Evolutionary conservation across 352 stramenopile genomes (phyloP), one percentile per base, ranked within the genome.

Genomic region (Pythium diclinum): DNA sequence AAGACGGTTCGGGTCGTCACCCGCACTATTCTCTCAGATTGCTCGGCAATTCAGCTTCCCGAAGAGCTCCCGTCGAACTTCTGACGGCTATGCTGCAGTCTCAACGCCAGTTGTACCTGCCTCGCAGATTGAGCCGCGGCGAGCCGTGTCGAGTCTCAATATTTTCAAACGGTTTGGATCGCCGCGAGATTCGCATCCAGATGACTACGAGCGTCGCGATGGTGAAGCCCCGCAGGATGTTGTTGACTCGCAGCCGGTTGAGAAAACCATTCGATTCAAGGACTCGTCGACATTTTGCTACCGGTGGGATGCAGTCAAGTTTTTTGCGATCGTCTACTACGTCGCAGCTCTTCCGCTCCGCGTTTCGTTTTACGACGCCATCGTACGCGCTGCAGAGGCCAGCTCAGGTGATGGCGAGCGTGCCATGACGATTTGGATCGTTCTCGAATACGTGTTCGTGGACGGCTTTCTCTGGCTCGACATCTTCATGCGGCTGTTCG

Each of bases 281-380:
- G 59, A 73, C 11, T 49, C 48, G 8, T 76, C 69, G 6, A 7
- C 13, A 6, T 76, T 76, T 54, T 68, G 65, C 21, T 76, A 73
- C 52, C 57, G 61, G 0, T 76, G 69, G 69, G 69, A 76, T 36
- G 61, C 46, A 0, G 47, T 73, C 59, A 76, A 76, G 51, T 70
- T 76, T 28, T 63, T 69, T 9, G 58, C 64, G 10, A 72, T 67
- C 13, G 25, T 70, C 4, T 76, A 76, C 52, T 76, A 73, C 49
- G 58, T 70, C 25, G 62, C 64, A 2, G 69, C 69, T 10, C 30
- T 76, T 23, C 69, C 69, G 5, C 55, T 76, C 1, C 69, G 69
- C 6, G 69, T 76, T 1, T 69, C 69, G 3, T 76, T 71, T 23
- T 76, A 70, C 54, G 56, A 72, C 55, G 69, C 72, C 19, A 65